Evolutionary conservation across 1,284 basidiomycete species (phyloP).

Genomic region (Takashimella tepidaria): DNA sequence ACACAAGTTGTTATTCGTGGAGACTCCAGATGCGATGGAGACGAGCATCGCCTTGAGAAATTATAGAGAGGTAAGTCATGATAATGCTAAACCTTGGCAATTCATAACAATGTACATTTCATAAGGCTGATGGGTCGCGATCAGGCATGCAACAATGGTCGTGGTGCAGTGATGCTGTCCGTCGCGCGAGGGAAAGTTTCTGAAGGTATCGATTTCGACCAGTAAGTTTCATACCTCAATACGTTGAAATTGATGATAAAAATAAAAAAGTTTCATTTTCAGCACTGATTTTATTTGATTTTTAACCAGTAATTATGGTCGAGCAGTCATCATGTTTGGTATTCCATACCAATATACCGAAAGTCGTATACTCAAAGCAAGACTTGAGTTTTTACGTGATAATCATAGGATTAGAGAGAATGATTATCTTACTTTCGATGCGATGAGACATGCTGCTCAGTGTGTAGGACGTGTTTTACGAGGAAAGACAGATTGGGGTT

Average conservation of each 20-base stretch:
- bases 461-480: constrained; percentile 96
- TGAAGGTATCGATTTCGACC: constrained; percentile 99
- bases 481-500: constrained; percentile 98
- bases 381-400: constrained; percentile 96
- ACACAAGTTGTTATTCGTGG: constrained; percentile 98
- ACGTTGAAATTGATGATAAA: too few relatives aligned
- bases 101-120: constrained; percentile 4
- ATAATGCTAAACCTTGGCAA: background rate
- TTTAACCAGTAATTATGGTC: constrained; percentile 70
- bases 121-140: background rate
- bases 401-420: constrained; percentile 97
- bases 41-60: constrained; percentile 98
- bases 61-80: constrained; percentile 71
- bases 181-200: constrained; percentile 99
- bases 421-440: constrained; percentile 98
- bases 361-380: constrained; percentile 93
- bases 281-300: background rate
- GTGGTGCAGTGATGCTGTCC: constrained; percentile 92
- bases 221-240: constrained; percentile 54
- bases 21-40: constrained; percentile 98
- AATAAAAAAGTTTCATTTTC: too few relatives aligned
- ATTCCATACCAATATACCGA: constrained; percentile 99
- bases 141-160: constrained; percentile 96
- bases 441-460: constrained; percentile 98
- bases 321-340: constrained; percentile 99